Evolutionary conservation across 441 rosid genomes (phyloP), one percentile per base, ranked within the genome.

Genomic region (Biscutella auriculata): DNA sequence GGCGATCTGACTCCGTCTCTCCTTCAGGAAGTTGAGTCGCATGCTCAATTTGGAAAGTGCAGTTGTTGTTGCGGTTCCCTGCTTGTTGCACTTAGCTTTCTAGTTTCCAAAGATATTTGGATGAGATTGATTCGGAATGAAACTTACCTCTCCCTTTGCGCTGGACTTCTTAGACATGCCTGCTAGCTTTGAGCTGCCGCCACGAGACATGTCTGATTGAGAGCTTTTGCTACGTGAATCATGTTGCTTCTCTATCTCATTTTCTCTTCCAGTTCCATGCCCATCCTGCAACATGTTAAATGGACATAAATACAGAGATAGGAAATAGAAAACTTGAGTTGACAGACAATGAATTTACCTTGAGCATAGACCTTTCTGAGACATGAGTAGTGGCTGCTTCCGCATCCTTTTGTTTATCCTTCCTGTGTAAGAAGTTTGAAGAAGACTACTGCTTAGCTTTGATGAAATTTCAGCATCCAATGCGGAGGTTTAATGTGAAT

Each of bases 11-110:
- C 72, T 73, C 1, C 95, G 85, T 44, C 80, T 76, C 72, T 93
- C 97, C 81, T 89, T 93, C 50, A 89, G 74, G 72, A 85, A 85
- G 80, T 81, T 83, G 57, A 89, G 84, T 33, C 93, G 70, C 57
- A 73, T 78, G 54, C 93, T 79, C 77, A 88, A 71, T 79, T 82
- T 85, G 34, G 92, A 71, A 59, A 88, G 63, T 30, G 94, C 90
- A 27, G 86, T 27, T 39, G 88, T 70, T 47, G 82, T 59, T 66
- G 73, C 73, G 47, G 66, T 44, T 66, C 84, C 91, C 91, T 88
- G 73, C 36, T 56, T 34, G 6, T 62, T 62, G 28, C 9, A 62
- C 42, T 61, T 41, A 61, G 41, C 30, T 19, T 40, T 12, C 40
- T 62, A 13, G 63, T 50, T 54, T 32, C 17, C 1, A 58, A 34